Evolutionary conservation across 2,329 filamentous ascomycete species (phyloP).

Genomic region (Aspergillus eucalypticola): DNA sequence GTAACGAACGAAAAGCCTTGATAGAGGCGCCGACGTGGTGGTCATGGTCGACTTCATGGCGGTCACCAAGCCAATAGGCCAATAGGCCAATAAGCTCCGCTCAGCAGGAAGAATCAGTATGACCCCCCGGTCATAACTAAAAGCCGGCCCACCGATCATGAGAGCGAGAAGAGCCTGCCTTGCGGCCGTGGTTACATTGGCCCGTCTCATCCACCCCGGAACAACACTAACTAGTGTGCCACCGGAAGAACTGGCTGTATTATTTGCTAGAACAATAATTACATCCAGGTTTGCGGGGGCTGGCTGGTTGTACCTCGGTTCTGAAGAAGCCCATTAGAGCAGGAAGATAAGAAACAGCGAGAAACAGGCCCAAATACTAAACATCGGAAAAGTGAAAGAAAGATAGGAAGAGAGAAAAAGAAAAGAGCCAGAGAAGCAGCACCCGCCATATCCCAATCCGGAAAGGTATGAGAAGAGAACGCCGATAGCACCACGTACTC

Average conservation of each 20-base stretch:
- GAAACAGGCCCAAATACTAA: background rate
- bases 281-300: background rate
- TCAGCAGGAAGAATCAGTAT: background rate
- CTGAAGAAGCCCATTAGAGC: background rate
- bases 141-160: background rate
- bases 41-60: background rate
- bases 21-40: background rate
- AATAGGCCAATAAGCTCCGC: background rate
- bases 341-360: background rate
- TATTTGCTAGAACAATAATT: constrained; percentile 5
- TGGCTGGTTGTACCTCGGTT: background rate
- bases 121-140: background rate
- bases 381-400: background rate
- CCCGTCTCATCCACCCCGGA: background rate
- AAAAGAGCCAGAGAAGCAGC: background rate
- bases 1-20: background rate
- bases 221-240: background rate
- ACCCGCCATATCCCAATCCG: background rate
- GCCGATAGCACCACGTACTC: constrained; percentile 1
- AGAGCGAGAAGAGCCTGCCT: background rate
- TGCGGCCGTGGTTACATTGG: background rate
- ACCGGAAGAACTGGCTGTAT: background rate
- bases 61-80: background rate
- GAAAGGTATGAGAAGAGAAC: constrained; percentile 6
- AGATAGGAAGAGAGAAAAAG: constrained; percentile 1